Evolutionary conservation across 2,329 filamentous ascomycete species (phyloP).

Genomic region (Beauveria medogensis): DNA sequence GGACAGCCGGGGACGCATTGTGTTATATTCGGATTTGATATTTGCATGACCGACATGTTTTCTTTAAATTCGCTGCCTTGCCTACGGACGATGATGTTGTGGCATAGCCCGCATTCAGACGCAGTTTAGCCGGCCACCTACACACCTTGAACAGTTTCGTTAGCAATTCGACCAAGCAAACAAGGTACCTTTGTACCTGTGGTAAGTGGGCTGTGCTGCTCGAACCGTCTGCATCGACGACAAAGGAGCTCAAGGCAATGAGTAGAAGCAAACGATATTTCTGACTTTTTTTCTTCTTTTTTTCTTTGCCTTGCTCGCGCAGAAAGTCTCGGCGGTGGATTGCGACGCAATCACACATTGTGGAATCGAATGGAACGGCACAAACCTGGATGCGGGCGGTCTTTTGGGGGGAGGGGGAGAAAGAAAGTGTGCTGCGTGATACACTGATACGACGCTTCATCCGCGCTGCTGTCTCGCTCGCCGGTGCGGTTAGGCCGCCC

Average conservation of each 20-base stretch:
- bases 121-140: constrained; percentile 8
- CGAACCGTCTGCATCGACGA: no score
- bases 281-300: not conserved
- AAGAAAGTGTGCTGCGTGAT: not conserved
- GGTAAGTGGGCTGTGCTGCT: not conserved
- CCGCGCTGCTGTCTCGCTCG: constrained; percentile 2
- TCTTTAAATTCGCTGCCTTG: not conserved
- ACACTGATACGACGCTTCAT: not conserved
- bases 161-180: not conserved
- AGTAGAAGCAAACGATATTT: not conserved
- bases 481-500: not conserved
- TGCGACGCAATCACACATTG: not conserved
- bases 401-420: not conserved
- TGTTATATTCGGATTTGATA: not conserved
- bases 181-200: not conserved
- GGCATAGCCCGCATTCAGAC: constrained; percentile 21
- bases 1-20: not conserved
- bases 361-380: constrained; percentile 2
- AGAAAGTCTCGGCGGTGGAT: not conserved
- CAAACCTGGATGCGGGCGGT: not conserved
- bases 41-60: no score
- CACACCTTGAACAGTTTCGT: no score
- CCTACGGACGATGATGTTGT: constrained; percentile 12
- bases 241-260: no score
- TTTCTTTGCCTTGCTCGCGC: not conserved